Percentiles rank a stretch among this genome's conserved stretches.
These are phyloP conservation scores for Syncephalis plumigaleata DNA, from an alignment of 371 early-diverging fungal species.

Conservation along the genomic window DNA sequence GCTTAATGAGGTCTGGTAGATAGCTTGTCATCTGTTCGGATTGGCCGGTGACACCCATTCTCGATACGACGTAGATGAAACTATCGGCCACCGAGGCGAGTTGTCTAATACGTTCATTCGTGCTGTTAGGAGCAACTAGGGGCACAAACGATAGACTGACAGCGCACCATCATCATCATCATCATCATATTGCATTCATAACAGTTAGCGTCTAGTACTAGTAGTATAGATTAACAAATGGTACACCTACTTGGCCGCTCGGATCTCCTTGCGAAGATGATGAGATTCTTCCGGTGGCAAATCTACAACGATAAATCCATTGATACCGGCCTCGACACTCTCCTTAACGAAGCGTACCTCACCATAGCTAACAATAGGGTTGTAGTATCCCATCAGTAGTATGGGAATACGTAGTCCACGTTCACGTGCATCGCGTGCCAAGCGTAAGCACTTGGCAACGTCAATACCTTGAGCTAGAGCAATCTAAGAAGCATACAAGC, in stretches of 20 bases:
- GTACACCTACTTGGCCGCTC: conserved; percentile 15
- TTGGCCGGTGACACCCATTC: conserved; percentile 87
- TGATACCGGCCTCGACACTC: conserved; percentile 66
- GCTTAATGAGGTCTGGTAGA: conserved; percentile 48
- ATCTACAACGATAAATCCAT: conserved; percentile 95
- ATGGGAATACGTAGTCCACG: conserved; percentile 79
- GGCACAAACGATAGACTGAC: conserved; percentile 80
- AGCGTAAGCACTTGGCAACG: conserved; percentile 56
- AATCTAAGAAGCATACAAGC: too few relatives aligned
- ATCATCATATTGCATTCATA: too few relatives aligned
- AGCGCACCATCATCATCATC: too few relatives aligned
- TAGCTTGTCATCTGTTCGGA: conserved; percentile 36
- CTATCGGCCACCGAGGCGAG: conserved; percentile 68
- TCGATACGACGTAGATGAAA: conserved; percentile 89
- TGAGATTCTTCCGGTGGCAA: conserved; percentile 91
- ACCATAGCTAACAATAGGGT: conserved; percentile 86
- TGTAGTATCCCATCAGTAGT: conserved; percentile 96
- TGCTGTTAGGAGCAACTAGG: conserved; percentile 85
- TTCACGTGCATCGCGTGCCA: conserved; percentile 62
- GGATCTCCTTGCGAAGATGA: conserved; percentile 23
- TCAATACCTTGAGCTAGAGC: conserved; percentile 65
- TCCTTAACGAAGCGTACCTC: conserved; percentile 66
- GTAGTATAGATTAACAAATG: conserved; percentile 41
- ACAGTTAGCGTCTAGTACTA: too few relatives aligned
- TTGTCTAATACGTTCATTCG: conserved; percentile 59